Conservation (phyloP, 2,329 filamentous ascomycete genomes). For the Colletotrichum sp. region DNA sequence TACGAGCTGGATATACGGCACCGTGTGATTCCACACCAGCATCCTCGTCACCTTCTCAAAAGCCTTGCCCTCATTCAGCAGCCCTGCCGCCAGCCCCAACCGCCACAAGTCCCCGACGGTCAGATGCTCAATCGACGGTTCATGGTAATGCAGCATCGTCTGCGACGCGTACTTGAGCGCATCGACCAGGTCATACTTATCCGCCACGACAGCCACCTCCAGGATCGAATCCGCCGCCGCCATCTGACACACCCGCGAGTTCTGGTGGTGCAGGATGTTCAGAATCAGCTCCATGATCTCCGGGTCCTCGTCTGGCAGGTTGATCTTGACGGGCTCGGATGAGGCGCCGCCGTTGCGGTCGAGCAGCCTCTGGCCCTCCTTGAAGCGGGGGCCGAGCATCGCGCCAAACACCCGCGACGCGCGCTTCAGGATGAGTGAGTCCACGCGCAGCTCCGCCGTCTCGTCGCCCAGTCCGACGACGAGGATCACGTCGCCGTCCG, state of each 20-base stretch:
- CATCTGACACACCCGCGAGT: conserved; percentile 27
- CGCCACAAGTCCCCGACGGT: conserved; percentile 19
- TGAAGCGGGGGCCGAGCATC: conserved; percentile 28
- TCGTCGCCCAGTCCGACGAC: conserved; percentile 23
- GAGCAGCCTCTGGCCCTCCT: conserved; percentile 25
- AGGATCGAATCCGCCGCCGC: conserved; percentile 32
- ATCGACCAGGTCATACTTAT: conserved; percentile 29
- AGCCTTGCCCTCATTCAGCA: conserved; percentile 14
- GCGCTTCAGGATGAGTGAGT: conserved; percentile 28
- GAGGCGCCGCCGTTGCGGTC: not conserved
- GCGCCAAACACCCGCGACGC: conserved; percentile 30
- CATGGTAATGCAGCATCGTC: conserved; percentile 17
- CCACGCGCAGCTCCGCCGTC: conserved; percentile 14
- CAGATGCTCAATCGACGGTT: conserved; percentile 15
- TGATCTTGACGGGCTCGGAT: conserved; percentile 25
- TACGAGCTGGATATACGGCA: conserved; percentile 17
- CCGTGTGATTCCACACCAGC: conserved; percentile 17
- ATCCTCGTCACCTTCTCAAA: conserved; percentile 18
- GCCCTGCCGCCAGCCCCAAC: conserved; percentile 12
- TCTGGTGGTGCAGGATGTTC: conserved; percentile 34
- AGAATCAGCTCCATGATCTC: conserved; percentile 35
- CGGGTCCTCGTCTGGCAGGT: conserved; percentile 34
- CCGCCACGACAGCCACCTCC: conserved; percentile 29
- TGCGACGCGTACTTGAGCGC: conserved; percentile 17
- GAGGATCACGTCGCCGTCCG: conserved; percentile 26